phyloP scores from a whole-genome alignment of 306 rosid species.

The Argentina anserina region DNA sequence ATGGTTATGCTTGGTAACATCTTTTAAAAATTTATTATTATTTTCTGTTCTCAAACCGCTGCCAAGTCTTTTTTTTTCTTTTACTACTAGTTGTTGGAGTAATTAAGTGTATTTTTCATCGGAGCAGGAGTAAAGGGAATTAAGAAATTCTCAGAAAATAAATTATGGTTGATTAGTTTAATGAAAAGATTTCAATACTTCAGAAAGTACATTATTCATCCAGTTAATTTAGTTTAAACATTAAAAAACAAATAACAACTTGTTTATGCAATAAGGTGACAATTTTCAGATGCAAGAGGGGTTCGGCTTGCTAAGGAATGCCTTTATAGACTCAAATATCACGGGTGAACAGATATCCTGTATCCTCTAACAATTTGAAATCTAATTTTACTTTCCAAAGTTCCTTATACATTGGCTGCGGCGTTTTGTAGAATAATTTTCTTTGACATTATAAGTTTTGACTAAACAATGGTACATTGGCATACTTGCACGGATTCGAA shows the following conservation, averaged over 20 bases:
- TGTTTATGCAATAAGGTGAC: background rate
- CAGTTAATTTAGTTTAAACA: background rate
- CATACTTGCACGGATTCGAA: slow-evolving; percentile 71
- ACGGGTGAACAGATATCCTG: slow-evolving; percentile 56
- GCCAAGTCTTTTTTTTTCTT: background rate
- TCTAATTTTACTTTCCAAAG: background rate
- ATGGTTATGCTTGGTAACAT: background rate
- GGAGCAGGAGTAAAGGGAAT: background rate
- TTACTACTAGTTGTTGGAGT: background rate
- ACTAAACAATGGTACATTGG: slow-evolving; percentile 75
- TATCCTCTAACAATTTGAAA: slow-evolving; percentile 50
- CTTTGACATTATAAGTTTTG: slow-evolving; percentile 67
- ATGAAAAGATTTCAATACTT: background rate
- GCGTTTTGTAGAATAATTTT: slow-evolving; percentile 25
- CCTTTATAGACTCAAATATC: slow-evolving; percentile 42
- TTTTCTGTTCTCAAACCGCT: background rate
- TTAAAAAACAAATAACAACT: background rate
- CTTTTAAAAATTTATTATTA: background rate
- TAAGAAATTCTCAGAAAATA: background rate
- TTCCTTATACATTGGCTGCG: background rate
- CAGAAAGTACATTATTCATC: background rate
- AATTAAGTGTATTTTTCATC: background rate
- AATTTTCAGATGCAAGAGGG: slow-evolving; percentile 80
- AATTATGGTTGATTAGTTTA: background rate
- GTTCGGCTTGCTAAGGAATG: slow-evolving; percentile 53